Base-by-base conservation (phyloP, 495 filamentous ascomycete species). In the Podospora pseudocomata region DNA sequence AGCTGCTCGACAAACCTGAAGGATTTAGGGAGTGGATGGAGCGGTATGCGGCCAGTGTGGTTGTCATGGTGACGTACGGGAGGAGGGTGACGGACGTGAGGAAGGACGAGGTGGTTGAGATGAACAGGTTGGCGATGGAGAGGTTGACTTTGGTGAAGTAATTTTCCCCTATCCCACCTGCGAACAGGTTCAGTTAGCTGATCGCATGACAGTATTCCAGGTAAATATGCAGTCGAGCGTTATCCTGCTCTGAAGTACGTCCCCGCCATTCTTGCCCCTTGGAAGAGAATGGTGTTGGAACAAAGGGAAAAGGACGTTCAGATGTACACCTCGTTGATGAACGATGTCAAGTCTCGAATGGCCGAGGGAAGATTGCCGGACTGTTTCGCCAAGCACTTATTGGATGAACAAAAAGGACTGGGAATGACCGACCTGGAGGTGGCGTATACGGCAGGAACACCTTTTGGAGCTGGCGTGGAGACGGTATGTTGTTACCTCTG, bases 391-490 rank as follows among this genome's bases (percentile, higher is more conserved):
- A 85, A 81, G 68, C 81, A 83, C 7, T 70, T 87, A 2, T 74
- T 87, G 56, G 76, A 81, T 54, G 79, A 84, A 67, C 77, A 82
- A 27, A 71, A 81, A 13, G 78, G 73, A 20, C 74, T 83, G 34
- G 79, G 80, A 4, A 82, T 84, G 66, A 79, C 79, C 5, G 85
- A 88, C 57, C 81, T 83, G 16, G 84, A 88, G 71, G 79, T 88
- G 64, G 83, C 83, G 1, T 87, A 85, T 70, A 77, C 86, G 1
- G 85, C 86, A 4, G 85, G 85, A 13, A 83, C 82, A 0, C 79
- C 89, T 5, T 89, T 90, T 66, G 87, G 86, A 3, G 88, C 88
- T 15, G 88, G 88, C 15, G 83, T 85, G n/a, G 88, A 90, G 73
- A 90, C 88, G 4, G 86, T 86, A 62, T 77, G 77, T 72, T 4